phyloP scores from a whole-genome alignment of 345 rosid genomes.

The Citrus inodora region DNA sequence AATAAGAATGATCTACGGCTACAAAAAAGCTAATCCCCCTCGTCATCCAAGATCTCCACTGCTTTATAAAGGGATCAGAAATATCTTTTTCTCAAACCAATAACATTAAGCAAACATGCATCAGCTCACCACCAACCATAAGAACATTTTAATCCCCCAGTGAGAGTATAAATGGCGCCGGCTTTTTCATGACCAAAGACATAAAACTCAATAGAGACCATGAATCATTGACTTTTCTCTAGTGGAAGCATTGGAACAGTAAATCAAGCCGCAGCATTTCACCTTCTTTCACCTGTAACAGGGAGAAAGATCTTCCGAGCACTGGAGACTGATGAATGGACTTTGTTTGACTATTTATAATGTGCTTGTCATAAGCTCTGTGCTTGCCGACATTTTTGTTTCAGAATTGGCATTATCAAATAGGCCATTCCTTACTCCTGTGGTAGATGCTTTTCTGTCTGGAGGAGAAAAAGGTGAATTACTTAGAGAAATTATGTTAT shows the following conservation, averaged over 20 bases:
- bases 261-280: neutral
- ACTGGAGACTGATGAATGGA: neutral
- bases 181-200: neutral
- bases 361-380: constrained; percentile 60
- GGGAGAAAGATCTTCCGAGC: constrained; percentile 6
- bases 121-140: constrained; percentile 8
- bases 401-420: constrained; percentile 21
- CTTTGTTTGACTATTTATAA: constrained; percentile 22
- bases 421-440: constrained; percentile 22
- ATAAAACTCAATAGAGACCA: neutral
- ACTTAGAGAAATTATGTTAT: constrained; percentile 39
- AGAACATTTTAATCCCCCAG: constrained; percentile 14
- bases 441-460: constrained; percentile 33
- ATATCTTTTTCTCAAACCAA: neutral
- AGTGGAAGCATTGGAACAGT: neutral
- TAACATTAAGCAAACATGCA: neutral
- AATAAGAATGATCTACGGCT: constrained; percentile 10
- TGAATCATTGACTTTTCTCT: neutral
- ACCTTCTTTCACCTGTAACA: constrained; percentile 9
- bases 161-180: neutral
- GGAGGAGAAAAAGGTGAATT: constrained; percentile 49
- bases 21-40: constrained; percentile 18
- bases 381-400: constrained; percentile 32
- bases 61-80: neutral
- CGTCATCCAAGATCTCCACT: constrained; percentile 12